phyloP scores from a whole-genome alignment of 2,329 filamentous ascomycete genomes.

The Claviceps sp. region DNA sequence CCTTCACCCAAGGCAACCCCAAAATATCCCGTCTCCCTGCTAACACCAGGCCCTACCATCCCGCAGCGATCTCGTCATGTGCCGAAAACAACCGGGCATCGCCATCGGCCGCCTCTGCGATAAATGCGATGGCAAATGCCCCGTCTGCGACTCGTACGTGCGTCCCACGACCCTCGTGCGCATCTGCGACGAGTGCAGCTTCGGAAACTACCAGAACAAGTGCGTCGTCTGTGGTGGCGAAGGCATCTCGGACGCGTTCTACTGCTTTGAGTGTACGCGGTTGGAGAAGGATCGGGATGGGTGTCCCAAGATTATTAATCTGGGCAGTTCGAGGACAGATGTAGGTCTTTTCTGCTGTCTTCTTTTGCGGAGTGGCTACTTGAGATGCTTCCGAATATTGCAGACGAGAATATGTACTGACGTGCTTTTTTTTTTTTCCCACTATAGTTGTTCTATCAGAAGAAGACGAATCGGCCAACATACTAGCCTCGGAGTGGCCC shows the following conservation, averaged over 20 bases:
- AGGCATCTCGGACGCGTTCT: constrained; percentile 95
- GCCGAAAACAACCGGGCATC: constrained; percentile 95
- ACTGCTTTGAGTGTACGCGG: constrained; percentile 97
- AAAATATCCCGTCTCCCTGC: not conserved
- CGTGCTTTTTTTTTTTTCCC: not conserved
- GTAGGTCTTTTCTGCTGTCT: constrained; percentile 31
- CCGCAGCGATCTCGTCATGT: constrained; percentile 89
- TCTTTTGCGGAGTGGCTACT: not conserved
- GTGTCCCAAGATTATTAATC: constrained; percentile 97
- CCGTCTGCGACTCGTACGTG: constrained; percentile 97
- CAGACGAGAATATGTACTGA: too few relatives aligned
- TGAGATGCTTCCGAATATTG: too few relatives aligned
- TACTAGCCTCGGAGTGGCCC: constrained; percentile 38
- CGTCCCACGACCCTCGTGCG: constrained; percentile 92
- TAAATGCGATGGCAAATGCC: constrained; percentile 99
- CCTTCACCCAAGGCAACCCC: not conserved
- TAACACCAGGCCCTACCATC: not conserved
- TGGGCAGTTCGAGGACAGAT: constrained; percentile 91
- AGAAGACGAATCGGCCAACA: constrained; percentile 48
- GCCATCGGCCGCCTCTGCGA: constrained; percentile 97
- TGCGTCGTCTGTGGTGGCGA: constrained; percentile 97
- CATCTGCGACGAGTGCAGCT: constrained; percentile 98
- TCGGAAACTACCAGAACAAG: constrained; percentile 99
- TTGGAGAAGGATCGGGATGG: constrained; percentile 95
- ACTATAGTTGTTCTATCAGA: constrained; percentile 47